Conservation (phyloP, 192 early-diverging fungal genomes). For the Coemansia reversa region DNA sequence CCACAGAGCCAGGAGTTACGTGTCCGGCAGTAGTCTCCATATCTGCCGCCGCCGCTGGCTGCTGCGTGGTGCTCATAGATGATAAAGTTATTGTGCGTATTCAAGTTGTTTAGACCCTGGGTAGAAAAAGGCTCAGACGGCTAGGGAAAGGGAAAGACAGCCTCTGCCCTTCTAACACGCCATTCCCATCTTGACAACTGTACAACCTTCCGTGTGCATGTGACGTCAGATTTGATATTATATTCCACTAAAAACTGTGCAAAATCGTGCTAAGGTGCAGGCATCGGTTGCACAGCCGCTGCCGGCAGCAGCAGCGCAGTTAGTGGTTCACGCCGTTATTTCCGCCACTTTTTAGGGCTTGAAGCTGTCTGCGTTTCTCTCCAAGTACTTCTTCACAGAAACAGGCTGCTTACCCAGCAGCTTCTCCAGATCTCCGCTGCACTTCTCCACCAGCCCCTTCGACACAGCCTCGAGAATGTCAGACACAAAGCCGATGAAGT, state of each 20-base stretch:
- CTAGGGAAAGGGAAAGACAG: not conserved
- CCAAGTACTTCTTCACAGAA: constrained; percentile 32
- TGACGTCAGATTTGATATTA: not conserved
- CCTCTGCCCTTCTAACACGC: not conserved
- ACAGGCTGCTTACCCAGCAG: constrained; percentile 43
- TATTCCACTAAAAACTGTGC: not conserved
- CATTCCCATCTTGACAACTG: not conserved
- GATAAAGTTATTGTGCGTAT: not conserved
- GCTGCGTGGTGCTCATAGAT: constrained; percentile 1
- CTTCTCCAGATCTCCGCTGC: constrained; percentile 32
- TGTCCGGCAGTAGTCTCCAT: not conserved
- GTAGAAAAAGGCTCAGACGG: not conserved
- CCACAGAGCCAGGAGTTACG: not conserved
- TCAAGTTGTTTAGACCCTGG: not conserved
- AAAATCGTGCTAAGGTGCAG: too few species aligned
- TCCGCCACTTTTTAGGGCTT: constrained; percentile 20
- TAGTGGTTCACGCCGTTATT: too few species aligned
- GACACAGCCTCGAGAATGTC: constrained; percentile 38
- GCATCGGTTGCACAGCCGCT: too few species aligned
- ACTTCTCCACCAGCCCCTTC: constrained; percentile 22
- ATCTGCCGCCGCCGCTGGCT: constrained; percentile 4
- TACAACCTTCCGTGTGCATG: not conserved
- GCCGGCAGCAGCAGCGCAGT: too few species aligned
- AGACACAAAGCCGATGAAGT: constrained; percentile 29
- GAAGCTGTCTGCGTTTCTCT: constrained; percentile 47